phyloP scores from a whole-genome alignment of 257 asterid species.

The Gentiana straminea region DNA sequence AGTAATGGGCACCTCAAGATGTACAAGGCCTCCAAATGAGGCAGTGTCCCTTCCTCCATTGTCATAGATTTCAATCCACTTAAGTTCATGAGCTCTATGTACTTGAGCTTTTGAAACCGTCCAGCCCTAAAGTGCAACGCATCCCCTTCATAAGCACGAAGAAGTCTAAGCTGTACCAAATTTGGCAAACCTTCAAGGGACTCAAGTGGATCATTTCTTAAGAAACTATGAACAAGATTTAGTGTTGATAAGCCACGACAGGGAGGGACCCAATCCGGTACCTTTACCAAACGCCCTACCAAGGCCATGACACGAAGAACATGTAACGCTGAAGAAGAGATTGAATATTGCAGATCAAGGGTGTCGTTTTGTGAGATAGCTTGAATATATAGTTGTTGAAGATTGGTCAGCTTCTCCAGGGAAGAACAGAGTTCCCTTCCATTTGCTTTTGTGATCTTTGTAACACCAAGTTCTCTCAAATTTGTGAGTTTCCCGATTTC shows the following conservation, averaged over 20 bases:
- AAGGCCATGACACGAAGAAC: not conserved
- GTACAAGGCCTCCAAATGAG: not conserved
- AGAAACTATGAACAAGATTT: not conserved
- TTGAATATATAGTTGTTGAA: not conserved
- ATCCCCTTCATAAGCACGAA: slow-evolving; percentile 10
- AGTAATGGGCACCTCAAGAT: slow-evolving; percentile 5
- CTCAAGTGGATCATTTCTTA: slow-evolving; percentile 4
- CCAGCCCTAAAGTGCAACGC: slow-evolving; percentile 5
- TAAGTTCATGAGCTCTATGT: not conserved
- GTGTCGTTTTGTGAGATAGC: not conserved
- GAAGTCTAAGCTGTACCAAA: not conserved
- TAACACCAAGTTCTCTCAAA: not conserved
- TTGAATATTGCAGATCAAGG: slow-evolving; percentile 1
- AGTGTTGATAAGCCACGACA: slow-evolving; percentile 3
- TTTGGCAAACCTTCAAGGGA: slow-evolving; percentile 14
- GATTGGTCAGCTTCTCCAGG: not conserved
- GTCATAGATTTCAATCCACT: slow-evolving; percentile 5
- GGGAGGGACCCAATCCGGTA: not conserved
- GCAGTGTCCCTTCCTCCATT: slow-evolving; percentile 15
- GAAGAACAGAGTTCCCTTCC: slow-evolving; percentile 1
- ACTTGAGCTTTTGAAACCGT: slow-evolving; percentile 12
- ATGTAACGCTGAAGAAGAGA: not conserved
- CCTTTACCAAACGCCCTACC: slow-evolving; percentile 6
- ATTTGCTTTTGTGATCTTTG: slow-evolving; percentile 3
- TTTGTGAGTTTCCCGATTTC: slow-evolving; percentile 7